Percentiles rank a stretch among this genome's conserved stretches.
phyloP scores from a whole-genome alignment of 352 stramenopile genomes.

The Poterioochromonas sp. region DNA sequence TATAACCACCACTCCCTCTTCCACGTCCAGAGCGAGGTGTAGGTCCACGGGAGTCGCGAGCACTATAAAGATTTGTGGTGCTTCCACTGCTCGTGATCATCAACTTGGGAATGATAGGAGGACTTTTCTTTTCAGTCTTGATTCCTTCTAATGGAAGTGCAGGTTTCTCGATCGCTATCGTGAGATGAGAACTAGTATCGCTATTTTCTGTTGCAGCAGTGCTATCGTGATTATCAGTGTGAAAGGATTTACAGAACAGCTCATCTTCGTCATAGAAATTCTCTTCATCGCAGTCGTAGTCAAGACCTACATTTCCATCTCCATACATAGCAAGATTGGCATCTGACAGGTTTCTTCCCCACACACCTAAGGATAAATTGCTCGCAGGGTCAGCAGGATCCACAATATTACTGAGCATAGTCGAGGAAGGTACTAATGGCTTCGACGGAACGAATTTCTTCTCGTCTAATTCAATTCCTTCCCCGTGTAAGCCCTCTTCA shows the following conservation, averaged over 20 bases:
- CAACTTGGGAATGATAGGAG: neutral
- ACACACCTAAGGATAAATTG: neutral
- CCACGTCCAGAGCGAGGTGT: neutral
- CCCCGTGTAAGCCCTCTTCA: neutral
- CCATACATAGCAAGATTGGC: no score
- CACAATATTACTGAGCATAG: neutral
- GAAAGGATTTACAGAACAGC: no score
- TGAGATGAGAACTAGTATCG: neutral
- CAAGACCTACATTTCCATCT: no score
- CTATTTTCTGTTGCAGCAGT: neutral
- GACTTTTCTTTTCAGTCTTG: no score
- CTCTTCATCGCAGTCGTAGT: no score
- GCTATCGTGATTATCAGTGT: neutral
- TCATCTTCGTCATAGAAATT: no score
- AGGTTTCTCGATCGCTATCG: no score
- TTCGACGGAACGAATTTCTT: slow-evolving; percentile 3
- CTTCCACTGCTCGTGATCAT: neutral
- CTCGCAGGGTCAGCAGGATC: neutral
- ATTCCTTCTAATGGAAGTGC: no score
- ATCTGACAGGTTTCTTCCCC: neutral
- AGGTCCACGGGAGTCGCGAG: neutral
- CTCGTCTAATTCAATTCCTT: neutral
- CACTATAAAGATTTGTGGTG: neutral
- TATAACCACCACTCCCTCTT: neutral
- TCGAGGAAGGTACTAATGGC: neutral